Percentiles rank a stretch among this genome's conserved stretches.
Evolutionary conservation across 179 eudicot species (phyloP).

Genomic region (Beta corolliflora): DNA sequence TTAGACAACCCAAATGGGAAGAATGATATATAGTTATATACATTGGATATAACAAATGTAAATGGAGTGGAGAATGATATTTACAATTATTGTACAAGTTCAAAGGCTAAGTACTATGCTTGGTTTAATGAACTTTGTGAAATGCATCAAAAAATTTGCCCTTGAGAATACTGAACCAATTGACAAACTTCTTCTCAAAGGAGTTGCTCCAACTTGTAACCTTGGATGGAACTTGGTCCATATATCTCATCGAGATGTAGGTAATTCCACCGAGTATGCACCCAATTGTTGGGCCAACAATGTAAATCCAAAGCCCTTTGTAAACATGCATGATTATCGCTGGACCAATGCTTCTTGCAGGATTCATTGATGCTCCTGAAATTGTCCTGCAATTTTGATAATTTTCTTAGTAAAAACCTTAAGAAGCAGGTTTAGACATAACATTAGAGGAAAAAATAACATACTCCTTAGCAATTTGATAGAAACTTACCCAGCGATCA

Average conservation of each 20-base stretch:
- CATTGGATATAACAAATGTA: too few relatives aligned
- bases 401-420: background rate
- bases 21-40: too few relatives aligned
- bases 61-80: background rate
- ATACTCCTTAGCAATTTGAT: too few relatives aligned
- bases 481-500: slow-evolving; percentile 38
- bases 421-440: background rate
- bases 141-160: slow-evolving; percentile 38
- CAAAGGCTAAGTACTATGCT: background rate
- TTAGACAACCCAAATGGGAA: too few relatives aligned
- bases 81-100: slow-evolving; percentile 8
- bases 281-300: slow-evolving; percentile 65
- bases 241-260: slow-evolving; percentile 44
- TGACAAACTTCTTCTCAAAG: slow-evolving; percentile 16
- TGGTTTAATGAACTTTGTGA: slow-evolving; percentile 31
- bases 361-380: slow-evolving; percentile 88
- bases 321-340: slow-evolving; percentile 54
- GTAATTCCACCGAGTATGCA: slow-evolving; percentile 52
- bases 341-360: slow-evolving; percentile 80
- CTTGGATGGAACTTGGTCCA: slow-evolving; percentile 41
- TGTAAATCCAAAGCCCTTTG: slow-evolving; percentile 67
- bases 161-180: slow-evolving; percentile 24
- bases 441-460: background rate
- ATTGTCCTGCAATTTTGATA: slow-evolving; percentile 43
- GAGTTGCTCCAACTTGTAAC: slow-evolving; percentile 17